These are phyloP conservation scores for Lentinus brumalis DNA, from an alignment of 768 basidiomycete genomes.

Conservation along the genomic window DNA sequence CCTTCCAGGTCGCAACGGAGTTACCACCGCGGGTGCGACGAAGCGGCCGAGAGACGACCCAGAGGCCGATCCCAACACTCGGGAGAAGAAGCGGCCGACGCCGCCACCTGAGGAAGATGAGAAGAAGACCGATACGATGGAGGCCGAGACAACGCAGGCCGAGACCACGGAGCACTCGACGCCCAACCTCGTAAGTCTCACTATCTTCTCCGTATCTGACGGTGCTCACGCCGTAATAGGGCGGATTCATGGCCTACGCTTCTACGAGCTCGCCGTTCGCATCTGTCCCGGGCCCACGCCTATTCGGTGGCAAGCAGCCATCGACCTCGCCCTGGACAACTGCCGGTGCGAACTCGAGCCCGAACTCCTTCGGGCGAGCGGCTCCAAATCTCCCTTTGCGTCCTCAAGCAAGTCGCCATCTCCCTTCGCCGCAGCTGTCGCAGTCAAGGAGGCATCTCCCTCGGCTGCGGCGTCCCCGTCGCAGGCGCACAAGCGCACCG, in stretches of 20 bases:
- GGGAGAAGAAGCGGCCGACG: constrained; percentile 49
- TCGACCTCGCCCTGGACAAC: constrained; percentile 30
- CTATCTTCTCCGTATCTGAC: constrained; percentile 9
- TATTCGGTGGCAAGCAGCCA: constrained; percentile 41
- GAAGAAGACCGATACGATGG: constrained; percentile 13
- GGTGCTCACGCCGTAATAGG: constrained; percentile 35
- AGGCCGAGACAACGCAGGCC: constrained; percentile 9
- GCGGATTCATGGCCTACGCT: constrained; percentile 82
- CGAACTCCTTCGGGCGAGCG: constrained; percentile 13
- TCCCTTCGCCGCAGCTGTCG: constrained; percentile 29
- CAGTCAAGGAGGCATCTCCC: constrained; percentile 25
- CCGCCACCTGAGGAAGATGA: constrained; percentile 62
- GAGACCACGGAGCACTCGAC: constrained; percentile 7
- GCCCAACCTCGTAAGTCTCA: constrained; percentile 49
- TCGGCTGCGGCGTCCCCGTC: neutral
- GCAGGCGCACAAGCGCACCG: constrained; percentile 46
- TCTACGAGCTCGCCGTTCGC: constrained; percentile 75
- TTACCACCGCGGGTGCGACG: constrained; percentile 37
- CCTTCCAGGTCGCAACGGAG: constrained; percentile 2
- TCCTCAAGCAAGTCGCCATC: constrained; percentile 16
- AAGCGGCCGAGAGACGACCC: constrained; percentile 67
- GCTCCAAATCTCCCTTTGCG: constrained; percentile 16
- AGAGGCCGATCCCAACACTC: constrained; percentile 62
- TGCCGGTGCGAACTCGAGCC: constrained; percentile 9
- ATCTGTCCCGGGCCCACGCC: constrained; percentile 67